phyloP scores from a whole-genome alignment of 1,284 basidiomycete species.

The Cystobasidium sp. region DNA sequence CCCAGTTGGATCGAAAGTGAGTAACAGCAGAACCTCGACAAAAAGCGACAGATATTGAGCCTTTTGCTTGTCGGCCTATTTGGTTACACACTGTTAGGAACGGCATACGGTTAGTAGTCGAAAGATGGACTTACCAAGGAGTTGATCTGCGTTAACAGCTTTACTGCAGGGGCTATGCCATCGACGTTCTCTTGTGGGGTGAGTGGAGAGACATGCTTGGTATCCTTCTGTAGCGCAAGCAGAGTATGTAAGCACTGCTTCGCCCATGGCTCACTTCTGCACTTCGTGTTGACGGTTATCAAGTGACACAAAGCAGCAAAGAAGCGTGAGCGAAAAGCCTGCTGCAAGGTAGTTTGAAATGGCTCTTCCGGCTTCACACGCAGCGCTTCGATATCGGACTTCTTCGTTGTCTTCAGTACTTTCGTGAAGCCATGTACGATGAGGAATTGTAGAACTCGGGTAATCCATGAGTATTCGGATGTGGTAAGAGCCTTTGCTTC shows the following conservation, averaged over 20 bases:
- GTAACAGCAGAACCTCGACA: slow-evolving; percentile 64
- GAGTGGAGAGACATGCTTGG: slow-evolving; percentile 68
- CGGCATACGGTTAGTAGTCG: neutral
- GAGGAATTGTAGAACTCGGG: slow-evolving; percentile 78
- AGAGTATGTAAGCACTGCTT: slow-evolving; percentile 63
- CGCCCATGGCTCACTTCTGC: slow-evolving; percentile 19
- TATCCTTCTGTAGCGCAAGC: slow-evolving; percentile 66
- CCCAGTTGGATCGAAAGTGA: slow-evolving; percentile 70
- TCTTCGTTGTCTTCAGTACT: slow-evolving; percentile 72
- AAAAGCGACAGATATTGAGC: slow-evolving; percentile 45
- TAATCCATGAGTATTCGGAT: slow-evolving; percentile 61
- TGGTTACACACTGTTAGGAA: neutral
- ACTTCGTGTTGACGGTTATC: slow-evolving; percentile 58
- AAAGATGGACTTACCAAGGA: slow-evolving; percentile 1
- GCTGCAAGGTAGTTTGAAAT: slow-evolving; percentile 72
- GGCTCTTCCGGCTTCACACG: slow-evolving; percentile 70
- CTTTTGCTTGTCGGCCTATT: slow-evolving; percentile 38
- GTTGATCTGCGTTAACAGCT: slow-evolving; percentile 58
- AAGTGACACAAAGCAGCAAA: slow-evolving; percentile 77
- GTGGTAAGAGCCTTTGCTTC: neutral
- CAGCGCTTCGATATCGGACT: slow-evolving; percentile 56
- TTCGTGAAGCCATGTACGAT: slow-evolving; percentile 79
- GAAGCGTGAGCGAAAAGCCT: slow-evolving; percentile 70
- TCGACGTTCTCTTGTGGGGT: slow-evolving; percentile 66
- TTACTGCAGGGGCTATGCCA: slow-evolving; percentile 62